A percentile compares a stretch with the other conserved stretches of the same genome.
These are phyloP conservation scores for Penicillium crustosum DNA, from an alignment of 2,329 filamentous ascomycete species.

Conservation along the genomic window DNA sequence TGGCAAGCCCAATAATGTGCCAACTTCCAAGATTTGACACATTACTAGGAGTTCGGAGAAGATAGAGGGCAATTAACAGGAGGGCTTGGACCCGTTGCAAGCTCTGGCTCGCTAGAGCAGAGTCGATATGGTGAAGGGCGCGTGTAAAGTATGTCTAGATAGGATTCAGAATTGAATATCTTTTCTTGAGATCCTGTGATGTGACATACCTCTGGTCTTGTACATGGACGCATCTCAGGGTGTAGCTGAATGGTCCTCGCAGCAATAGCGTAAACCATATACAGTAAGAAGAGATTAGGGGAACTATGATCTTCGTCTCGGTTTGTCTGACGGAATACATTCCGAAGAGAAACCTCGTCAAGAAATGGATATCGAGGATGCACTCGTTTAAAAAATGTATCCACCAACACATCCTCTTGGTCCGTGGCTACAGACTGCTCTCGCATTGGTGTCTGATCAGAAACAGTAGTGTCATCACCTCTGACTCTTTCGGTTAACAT, in stretches of 20 bases:
- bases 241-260: neutral
- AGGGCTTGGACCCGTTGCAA: neutral
- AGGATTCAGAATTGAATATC: neutral
- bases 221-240: neutral
- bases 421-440: neutral
- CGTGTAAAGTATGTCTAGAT: neutral
- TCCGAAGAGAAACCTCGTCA: neutral
- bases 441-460: neutral
- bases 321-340: neutral
- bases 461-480: neutral
- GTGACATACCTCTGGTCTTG: neutral
- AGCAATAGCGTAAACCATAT: slow-evolving; percentile 1
- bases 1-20: neutral
- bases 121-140: neutral
- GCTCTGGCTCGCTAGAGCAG: neutral
- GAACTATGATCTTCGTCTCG: neutral
- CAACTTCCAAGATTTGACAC: neutral
- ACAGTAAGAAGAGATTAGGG: neutral
- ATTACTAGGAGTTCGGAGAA: neutral
- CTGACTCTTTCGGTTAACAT: neutral
- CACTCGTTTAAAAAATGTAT: neutral
- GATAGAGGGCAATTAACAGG: neutral
- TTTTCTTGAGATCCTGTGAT: neutral
- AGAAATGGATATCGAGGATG: neutral
- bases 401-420: neutral